These are phyloP conservation scores for Ascomycota sp. DNA, from an alignment of 2,329 filamentous ascomycete genomes.

Conservation along the genomic window DNA sequence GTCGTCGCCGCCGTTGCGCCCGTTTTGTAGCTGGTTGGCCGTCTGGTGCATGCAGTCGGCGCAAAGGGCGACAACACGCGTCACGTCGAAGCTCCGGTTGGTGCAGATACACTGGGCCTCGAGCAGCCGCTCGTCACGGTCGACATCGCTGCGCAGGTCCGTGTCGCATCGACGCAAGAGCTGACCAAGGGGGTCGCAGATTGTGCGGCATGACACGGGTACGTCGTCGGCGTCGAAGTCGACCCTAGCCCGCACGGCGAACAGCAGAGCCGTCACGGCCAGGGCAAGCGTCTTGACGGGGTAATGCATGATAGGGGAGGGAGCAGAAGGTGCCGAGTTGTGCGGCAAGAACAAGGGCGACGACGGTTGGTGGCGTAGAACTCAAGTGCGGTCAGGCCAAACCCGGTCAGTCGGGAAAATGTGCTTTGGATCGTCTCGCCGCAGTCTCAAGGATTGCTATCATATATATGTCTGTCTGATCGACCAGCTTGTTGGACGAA, in stretches of 20 bases:
- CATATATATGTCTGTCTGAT: no score
- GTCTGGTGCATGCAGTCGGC: conserved; percentile 17
- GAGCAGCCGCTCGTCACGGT: conserved; percentile 15
- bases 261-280: conserved; percentile 9
- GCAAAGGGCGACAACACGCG: conserved; percentile 14
- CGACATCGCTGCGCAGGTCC: conserved; percentile 9
- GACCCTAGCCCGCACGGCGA: conserved; percentile 12
- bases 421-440: no score
- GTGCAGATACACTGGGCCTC: conserved; percentile 19
- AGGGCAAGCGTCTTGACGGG: no score
- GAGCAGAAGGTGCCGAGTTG: no score
- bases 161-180: conserved; percentile 16
- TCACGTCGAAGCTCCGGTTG: conserved; percentile 19
- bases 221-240: conserved; percentile 14
- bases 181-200: conserved; percentile 16
- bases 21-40: no score
- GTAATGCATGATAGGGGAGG: no score
- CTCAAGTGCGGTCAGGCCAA: no score
- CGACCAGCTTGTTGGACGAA: no score
- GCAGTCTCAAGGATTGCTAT: no score
- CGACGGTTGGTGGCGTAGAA: no score
- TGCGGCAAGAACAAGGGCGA: no score
- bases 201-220: conserved; percentile 12
- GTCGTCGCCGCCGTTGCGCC: neutral
- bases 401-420: no score